phyloP scores from a whole-genome alignment of 2,329 filamentous ascomycete species.

The Chaetoscypha palmicola region DNA sequence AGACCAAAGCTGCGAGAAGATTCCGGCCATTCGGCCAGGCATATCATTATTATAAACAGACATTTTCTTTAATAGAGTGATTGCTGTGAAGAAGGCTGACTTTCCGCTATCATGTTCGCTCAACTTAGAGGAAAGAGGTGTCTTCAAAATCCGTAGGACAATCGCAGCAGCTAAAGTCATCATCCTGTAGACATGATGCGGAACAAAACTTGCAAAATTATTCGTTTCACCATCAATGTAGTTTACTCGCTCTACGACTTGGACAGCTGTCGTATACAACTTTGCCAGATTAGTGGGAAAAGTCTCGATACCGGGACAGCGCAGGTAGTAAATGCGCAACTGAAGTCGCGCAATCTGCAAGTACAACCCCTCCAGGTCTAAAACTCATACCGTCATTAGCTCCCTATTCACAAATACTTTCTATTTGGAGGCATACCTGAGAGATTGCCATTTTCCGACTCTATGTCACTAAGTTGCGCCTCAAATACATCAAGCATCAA shows the following conservation, averaged over 20 bases:
- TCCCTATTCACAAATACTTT: too few species aligned
- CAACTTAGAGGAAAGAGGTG: slow-evolving; percentile 6
- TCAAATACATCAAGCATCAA: slow-evolving; percentile 14
- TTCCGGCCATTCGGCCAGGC: slow-evolving; percentile 10
- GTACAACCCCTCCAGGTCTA: slow-evolving; percentile 10
- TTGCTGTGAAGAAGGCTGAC: slow-evolving; percentile 9
- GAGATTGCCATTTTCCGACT: slow-evolving; percentile 1
- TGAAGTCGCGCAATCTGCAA: slow-evolving; percentile 10
- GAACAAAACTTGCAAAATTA: slow-evolving; percentile 8
- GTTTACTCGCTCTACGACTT: slow-evolving; percentile 5
- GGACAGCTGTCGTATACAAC: slow-evolving; percentile 9
- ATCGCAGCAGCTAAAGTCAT: slow-evolving; percentile 9
- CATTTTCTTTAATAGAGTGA: slow-evolving; percentile 8
- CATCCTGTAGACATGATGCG: slow-evolving; percentile 12
- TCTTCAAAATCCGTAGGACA: slow-evolving; percentile 10
- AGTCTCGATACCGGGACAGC: slow-evolving; percentile 7
- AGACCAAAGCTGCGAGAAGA: slow-evolving; percentile 12
- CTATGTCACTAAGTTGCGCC: slow-evolving; percentile 10
- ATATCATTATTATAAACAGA: slow-evolving; percentile 12
- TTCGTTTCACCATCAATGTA: slow-evolving; percentile 5
- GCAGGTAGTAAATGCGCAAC: slow-evolving; percentile 11
- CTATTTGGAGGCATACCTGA: slow-evolving; percentile 4
- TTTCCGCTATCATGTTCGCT: slow-evolving; percentile 5
- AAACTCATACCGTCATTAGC: too few species aligned
- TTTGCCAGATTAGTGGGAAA: slow-evolving; percentile 10